phyloP scores from a whole-genome alignment of 148 eudicot species.

The Rheum nobile region DNA sequence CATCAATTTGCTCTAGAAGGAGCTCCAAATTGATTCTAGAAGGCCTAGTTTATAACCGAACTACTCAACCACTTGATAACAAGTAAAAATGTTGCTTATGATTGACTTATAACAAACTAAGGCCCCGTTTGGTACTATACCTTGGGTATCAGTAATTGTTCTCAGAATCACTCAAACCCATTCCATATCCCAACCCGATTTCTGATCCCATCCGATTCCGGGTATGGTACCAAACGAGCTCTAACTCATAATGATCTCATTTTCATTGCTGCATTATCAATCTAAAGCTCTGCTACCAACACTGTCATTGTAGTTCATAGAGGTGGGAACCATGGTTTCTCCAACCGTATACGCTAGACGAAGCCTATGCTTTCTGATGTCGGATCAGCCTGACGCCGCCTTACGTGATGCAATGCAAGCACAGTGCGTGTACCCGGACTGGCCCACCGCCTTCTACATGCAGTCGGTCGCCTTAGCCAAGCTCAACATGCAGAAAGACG shows the following conservation, averaged over 20 bases:
- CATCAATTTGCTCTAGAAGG: background rate
- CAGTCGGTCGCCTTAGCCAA: conserved; percentile 16
- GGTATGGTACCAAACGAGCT: too few relatives aligned
- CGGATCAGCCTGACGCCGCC: conserved; percentile 15
- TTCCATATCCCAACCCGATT: too few relatives aligned
- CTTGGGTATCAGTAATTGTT: too few relatives aligned
- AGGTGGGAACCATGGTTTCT: conserved; percentile 14
- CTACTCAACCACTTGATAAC: background rate
- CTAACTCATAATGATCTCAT: background rate
- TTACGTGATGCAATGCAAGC: conserved; percentile 17
- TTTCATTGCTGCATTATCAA: background rate
- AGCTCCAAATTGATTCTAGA: background rate
- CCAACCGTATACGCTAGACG: conserved; percentile 16
- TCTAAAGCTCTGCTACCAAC: background rate
- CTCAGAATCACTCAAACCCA: too few relatives aligned
- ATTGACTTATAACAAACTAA: background rate
- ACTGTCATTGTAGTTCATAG: conserved; percentile 11
- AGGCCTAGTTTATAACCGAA: background rate
- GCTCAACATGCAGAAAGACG: conserved; percentile 16
- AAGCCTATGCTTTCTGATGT: conserved; percentile 12
- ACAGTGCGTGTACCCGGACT: conserved; percentile 14
- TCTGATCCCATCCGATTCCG: too few relatives aligned
- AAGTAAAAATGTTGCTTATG: background rate
- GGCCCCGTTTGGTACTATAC: too few relatives aligned
- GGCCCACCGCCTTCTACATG: conserved; percentile 15